Evolutionary conservation across 176 grass and related monocot genomes (phyloP).

Genomic region (Raddia guianensis): DNA sequence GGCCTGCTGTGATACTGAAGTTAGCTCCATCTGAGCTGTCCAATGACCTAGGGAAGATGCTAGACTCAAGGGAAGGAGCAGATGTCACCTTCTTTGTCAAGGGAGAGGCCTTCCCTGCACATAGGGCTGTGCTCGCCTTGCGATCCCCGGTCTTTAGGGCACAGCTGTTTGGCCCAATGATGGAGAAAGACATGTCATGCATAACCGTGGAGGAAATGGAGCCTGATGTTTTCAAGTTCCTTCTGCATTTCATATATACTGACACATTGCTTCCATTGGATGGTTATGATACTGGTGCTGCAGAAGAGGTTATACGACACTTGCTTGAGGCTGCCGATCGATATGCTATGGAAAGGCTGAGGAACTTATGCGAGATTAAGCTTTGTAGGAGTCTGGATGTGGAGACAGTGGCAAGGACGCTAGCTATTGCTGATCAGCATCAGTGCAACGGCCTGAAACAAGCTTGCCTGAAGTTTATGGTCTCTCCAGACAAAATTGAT

Average conservation of each 20-base stretch:
- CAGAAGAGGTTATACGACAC: neutral
- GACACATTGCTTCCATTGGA: neutral
- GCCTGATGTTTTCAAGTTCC: neutral
- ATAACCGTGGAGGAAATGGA: neutral
- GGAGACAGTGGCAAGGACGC: constrained; percentile 18
- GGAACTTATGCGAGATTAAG: neutral
- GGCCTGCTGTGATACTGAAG: neutral
- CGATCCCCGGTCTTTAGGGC: constrained; percentile 4
- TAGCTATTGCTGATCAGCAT: neutral
- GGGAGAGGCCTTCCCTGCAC: neutral
- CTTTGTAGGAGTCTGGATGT: constrained; percentile 32
- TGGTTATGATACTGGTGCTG: neutral
- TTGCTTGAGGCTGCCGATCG: neutral
- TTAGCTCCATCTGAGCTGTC: neutral
- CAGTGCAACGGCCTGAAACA: neutral
- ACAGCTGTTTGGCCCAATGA: neutral
- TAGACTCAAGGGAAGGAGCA: neutral
- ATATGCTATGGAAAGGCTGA: constrained; percentile 31
- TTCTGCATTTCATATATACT: neutral
- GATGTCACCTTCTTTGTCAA: constrained; percentile 11
- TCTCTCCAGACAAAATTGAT: too few species aligned
- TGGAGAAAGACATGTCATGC: neutral
- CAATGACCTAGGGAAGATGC: neutral
- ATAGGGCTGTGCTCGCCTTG: neutral
- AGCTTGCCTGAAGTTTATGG: neutral